These are phyloP conservation scores for Phytophthora pisi DNA, from an alignment of 352 stramenopile species.

Conservation along the genomic window DNA sequence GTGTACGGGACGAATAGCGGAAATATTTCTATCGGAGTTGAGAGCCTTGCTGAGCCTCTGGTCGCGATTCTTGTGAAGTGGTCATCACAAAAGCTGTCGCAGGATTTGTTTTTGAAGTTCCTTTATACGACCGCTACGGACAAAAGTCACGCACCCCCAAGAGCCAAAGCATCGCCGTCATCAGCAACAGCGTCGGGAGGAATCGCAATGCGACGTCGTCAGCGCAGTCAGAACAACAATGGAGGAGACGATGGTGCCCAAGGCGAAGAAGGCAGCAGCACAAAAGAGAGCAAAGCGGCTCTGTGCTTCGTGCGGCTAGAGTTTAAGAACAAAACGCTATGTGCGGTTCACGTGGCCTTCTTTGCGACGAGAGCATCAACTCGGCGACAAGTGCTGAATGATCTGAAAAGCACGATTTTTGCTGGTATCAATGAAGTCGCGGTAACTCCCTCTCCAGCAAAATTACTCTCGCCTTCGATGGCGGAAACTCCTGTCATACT, in stretches of 20 bases:
- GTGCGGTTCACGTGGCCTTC: slow-evolving; percentile 85
- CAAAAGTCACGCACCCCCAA: slow-evolving; percentile 29
- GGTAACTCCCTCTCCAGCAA: slow-evolving; percentile 32
- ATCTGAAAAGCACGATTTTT: slow-evolving; percentile 75
- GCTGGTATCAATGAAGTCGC: slow-evolving; percentile 54
- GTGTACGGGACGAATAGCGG: slow-evolving; percentile 40
- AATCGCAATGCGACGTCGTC: slow-evolving; percentile 45
- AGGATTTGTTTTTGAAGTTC: slow-evolving; percentile 86
- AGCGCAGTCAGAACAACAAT: slow-evolving; percentile 40
- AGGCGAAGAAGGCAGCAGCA: slow-evolving; percentile 22
- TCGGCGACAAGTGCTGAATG: slow-evolving; percentile 68
- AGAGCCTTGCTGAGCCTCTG: slow-evolving; percentile 61
- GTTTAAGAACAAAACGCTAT: slow-evolving; percentile 80
- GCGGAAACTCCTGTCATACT: slow-evolving; percentile 40
- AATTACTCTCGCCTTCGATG: slow-evolving; percentile 30
- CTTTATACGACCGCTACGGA: slow-evolving; percentile 39
- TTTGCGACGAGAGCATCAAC: slow-evolving; percentile 74
- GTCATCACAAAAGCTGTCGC: slow-evolving; percentile 78
- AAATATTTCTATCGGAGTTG: slow-evolving; percentile 50
- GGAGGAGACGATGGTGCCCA: slow-evolving; percentile 24
- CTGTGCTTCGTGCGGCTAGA: slow-evolving; percentile 87
- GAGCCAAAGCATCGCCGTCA: slow-evolving; percentile 29
- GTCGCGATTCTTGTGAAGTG: slow-evolving; percentile 69
- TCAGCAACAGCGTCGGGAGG: slow-evolving; percentile 26
- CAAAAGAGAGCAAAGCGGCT: slow-evolving; percentile 53